Evolutionary conservation across 2,329 filamentous ascomycete genomes (phyloP).

Genomic region (Aspergillus clavatus): DNA sequence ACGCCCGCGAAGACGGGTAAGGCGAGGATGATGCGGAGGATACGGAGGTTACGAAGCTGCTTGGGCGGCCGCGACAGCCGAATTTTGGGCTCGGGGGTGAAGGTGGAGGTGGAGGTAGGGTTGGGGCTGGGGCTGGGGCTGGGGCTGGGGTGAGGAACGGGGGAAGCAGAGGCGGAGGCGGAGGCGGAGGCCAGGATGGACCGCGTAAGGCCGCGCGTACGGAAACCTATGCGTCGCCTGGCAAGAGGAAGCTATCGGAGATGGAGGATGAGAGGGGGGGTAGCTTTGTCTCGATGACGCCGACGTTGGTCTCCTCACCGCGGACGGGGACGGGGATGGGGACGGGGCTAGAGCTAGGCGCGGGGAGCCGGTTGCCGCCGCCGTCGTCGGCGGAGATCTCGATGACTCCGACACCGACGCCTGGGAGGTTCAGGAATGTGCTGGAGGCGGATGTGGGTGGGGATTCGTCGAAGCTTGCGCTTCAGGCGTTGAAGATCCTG

Average conservation of each 20-base stretch:
- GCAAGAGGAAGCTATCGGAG: slow-evolving; percentile 34
- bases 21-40: slow-evolving; percentile 29
- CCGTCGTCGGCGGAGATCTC: slow-evolving; percentile 27
- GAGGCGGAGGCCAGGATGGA: no score
- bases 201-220: slow-evolving; percentile 36
- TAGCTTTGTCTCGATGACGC: neutral
- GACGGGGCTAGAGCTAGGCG: no score
- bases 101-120: no score
- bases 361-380: slow-evolving; percentile 7
- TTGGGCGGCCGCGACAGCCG: slow-evolving; percentile 22
- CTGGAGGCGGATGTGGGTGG: slow-evolving; percentile 16
- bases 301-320: slow-evolving; percentile 12
- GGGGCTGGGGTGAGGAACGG: no score
- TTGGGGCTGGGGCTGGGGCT: no score
- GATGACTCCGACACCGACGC: slow-evolving; percentile 34
- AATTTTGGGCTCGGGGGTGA: slow-evolving; percentile 24
- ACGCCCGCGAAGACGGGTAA: slow-evolving; percentile 24
- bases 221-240: slow-evolving; percentile 28
- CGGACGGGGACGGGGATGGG: slow-evolving; percentile 3
- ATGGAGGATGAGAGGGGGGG: slow-evolving; percentile 10
- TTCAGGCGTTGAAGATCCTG: slow-evolving; percentile 29
- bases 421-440: slow-evolving; percentile 26
- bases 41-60: slow-evolving; percentile 26
- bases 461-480: slow-evolving; percentile 19
- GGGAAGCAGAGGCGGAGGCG: no score